Percentiles rank a stretch among this genome's conserved stretches.
Conservation (phyloP, 2,329 filamentous ascomycete species). For the Diaporthe amygdali region DNA sequence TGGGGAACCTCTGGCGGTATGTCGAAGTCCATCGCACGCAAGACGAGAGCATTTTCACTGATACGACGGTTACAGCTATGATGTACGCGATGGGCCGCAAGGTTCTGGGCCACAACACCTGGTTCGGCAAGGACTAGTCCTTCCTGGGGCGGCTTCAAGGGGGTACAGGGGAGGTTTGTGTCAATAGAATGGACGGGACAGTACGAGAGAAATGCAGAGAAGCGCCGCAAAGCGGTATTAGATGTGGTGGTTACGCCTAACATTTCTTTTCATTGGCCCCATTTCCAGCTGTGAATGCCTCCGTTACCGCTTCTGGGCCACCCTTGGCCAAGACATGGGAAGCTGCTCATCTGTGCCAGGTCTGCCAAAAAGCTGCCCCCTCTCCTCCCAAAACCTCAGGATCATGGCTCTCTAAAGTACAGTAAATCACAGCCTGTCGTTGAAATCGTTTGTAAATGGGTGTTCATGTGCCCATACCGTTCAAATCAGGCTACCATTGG, state of each 20-base stretch:
- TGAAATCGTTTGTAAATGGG: not conserved
- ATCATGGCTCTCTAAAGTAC: conserved; percentile 24
- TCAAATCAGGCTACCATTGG: conserved; percentile 25
- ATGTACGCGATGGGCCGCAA: conserved; percentile 79
- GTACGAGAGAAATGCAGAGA: conserved; percentile 12
- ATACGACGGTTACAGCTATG: conserved; percentile 43
- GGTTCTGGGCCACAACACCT: conserved; percentile 80
- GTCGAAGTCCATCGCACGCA: conserved; percentile 36
- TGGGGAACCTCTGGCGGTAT: conserved; percentile 68
- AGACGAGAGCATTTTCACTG: conserved; percentile 26
- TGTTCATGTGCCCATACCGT: not conserved
- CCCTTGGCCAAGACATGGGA: not conserved
- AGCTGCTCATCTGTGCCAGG: conserved; percentile 15
- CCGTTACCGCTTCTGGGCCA: not conserved
- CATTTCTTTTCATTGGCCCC: conserved; percentile 21
- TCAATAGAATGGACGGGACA: conserved; percentile 13
- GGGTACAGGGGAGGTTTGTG: not conserved
- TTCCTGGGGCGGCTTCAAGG: not conserved
- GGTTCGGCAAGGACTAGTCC: conserved; percentile 64
- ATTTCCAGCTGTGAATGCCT: conserved; percentile 1
- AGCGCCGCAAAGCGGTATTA: conserved; percentile 9
- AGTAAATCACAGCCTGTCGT: conserved; percentile 9
- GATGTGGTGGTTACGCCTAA: not conserved
- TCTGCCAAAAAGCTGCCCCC: conserved; percentile 15
- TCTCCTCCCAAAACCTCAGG: not conserved